Evolutionary conservation across 1,139 yeast species (phyloP), one percentile per base, ranked within the genome.

Genomic region (Magnusiomyces magnusii): DNA sequence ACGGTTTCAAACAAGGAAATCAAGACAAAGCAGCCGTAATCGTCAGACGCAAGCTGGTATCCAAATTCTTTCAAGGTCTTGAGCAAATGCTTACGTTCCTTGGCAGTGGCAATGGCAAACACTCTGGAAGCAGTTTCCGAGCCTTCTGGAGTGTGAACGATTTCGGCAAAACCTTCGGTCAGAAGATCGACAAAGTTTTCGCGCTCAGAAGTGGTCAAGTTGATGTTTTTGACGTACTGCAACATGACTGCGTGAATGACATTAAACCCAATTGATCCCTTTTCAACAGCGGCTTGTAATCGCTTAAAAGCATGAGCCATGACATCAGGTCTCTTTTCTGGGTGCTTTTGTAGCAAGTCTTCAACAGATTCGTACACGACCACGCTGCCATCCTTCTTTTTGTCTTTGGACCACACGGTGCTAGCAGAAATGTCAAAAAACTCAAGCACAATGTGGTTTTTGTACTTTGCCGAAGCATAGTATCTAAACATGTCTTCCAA

Each of bases 201-300:
- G 58, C 85, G 81, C 71, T 90, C 95, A 54, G 84, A 87, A 41
- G 81, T 83, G 21, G 67, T 65, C 39, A 65, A 61, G 60, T 76
- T 76, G 63, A 91, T 83, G 63, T 91, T 85, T 61, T 84, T 81
- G 54, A 84, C 82, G 68, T 88, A 91, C 72, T 93, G 97, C 69
- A 80, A 84, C 96, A 93, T 91, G 57, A 96, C 97, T 41, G 97
- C 96, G 72, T 93, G 99, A 69, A 93, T 81, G 65, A 93, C 87
- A 72, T 92, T 96, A 79, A 93, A 93, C 49, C 99, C 98, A 53
- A 96, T 87, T 3, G 97, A 89, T 7, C 98, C 98, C 74, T 93
- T 93, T 72, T 87, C 93, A 57, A 93, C 95, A 10, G 97, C 87
- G 1, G 96, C 93, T 42, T 86, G 84, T 63, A 93, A 89, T 10